Percentiles rank a stretch among this genome's conserved stretches.
phyloP scores from a whole-genome alignment of 208 protist genomes.

The Trypanosoma congolense region DNA sequence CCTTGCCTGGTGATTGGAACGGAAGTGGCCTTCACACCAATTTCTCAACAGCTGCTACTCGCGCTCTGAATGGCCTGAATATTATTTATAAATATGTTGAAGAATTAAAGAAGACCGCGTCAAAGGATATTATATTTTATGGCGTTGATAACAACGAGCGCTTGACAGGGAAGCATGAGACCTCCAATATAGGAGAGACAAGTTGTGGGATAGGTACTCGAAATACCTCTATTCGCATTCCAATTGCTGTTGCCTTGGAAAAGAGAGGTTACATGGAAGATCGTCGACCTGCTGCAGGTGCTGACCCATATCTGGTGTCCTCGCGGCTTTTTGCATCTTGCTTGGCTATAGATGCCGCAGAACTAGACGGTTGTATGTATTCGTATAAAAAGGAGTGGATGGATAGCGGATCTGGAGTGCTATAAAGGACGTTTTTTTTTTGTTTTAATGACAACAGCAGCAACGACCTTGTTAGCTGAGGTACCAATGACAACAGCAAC shows the following conservation, averaged over 20 bases:
- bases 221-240: conserved; percentile 95
- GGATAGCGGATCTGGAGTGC: conserved; percentile 20
- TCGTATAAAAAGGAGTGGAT: conserved; percentile 72
- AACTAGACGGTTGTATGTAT: conserved; percentile 51
- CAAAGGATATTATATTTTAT: conserved; percentile 85
- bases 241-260: conserved; percentile 85
- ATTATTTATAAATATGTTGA: conserved; percentile 79
- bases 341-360: conserved; percentile 45
- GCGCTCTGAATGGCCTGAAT: conserved; percentile 62
- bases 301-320: conserved; percentile 96
- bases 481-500: too few species aligned
- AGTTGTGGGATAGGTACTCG: conserved; percentile 80
- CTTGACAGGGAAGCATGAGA: conserved; percentile 87
- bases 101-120: conserved; percentile 53
- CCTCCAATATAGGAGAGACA: conserved; percentile 65
- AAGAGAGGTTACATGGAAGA: conserved; percentile 96
- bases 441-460: too few species aligned
- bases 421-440: too few species aligned
- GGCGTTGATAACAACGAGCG: conserved; percentile 81
- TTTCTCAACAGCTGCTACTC: conserved; percentile 93
- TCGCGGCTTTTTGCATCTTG: conserved; percentile 84
- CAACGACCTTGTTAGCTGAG: too few species aligned
- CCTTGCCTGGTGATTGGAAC: conserved; percentile 97
- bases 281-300: conserved; percentile 93
- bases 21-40: conserved; percentile 97